These are phyloP conservation scores for Linderina pennispora DNA, from an alignment of 192 early-diverging fungal species.

Conservation along the genomic window DNA sequence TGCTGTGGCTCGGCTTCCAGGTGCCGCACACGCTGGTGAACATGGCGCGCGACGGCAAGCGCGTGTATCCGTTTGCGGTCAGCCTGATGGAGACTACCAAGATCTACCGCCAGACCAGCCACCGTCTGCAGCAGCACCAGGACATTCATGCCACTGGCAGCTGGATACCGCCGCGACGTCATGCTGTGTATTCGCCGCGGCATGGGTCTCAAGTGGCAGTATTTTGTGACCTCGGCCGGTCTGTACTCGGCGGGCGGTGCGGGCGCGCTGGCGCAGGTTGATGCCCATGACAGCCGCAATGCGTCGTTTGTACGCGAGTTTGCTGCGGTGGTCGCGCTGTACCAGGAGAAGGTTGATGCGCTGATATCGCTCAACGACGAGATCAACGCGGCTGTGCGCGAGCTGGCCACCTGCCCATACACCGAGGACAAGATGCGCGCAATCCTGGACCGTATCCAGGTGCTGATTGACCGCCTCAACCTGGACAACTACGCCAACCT, in stretches of 20 bases:
- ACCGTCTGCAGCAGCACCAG: slow-evolving; percentile 68
- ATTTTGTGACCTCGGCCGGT: slow-evolving; percentile 68
- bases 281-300: slow-evolving; percentile 76
- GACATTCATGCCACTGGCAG: slow-evolving; percentile 76
- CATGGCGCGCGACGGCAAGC: slow-evolving; percentile 91
- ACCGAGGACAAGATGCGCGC: slow-evolving; percentile 58
- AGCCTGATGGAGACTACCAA: slow-evolving; percentile 92
- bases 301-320: slow-evolving; percentile 95
- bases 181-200: slow-evolving; percentile 75
- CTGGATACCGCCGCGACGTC: slow-evolving; percentile 92
- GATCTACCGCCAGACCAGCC: slow-evolving; percentile 83
- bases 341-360: slow-evolving; percentile 91
- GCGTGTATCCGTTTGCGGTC: slow-evolving; percentile 97
- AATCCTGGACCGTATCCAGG: slow-evolving; percentile 79
- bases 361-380: slow-evolving; percentile 79
- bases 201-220: slow-evolving; percentile 85
- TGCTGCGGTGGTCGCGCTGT: slow-evolving; percentile 79
- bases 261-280: slow-evolving; percentile 40
- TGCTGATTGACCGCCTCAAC: slow-evolving; percentile 85
- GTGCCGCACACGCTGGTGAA: slow-evolving; percentile 87
- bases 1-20: slow-evolving; percentile 92
- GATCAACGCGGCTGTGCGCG: slow-evolving; percentile 73
- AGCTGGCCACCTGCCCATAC: slow-evolving; percentile 77
- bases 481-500: slow-evolving; percentile 94
- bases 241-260: slow-evolving; percentile 37